These are phyloP conservation scores for Umbelopsis ramanniana DNA, from an alignment of 192 early-diverging fungal species.

Conservation along the genomic window DNA sequence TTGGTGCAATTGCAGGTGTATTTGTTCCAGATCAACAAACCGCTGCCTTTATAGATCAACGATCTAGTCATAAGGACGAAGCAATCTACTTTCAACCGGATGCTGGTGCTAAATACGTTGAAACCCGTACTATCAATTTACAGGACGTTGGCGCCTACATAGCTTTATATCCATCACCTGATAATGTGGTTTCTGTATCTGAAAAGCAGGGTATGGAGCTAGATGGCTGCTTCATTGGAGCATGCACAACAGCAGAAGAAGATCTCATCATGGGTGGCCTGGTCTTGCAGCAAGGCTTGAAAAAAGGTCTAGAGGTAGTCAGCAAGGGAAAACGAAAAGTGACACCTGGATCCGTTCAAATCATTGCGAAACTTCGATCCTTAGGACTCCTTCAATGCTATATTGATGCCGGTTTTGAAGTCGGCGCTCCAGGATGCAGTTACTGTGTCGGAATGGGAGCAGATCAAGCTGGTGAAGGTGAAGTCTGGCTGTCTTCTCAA, in stretches of 20 bases:
- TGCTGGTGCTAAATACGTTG: slow-evolving; percentile 75
- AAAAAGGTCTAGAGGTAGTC: slow-evolving; percentile 67
- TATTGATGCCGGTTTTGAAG: slow-evolving; percentile 72
- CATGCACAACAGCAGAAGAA: slow-evolving; percentile 84
- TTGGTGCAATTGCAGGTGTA: slow-evolving; percentile 85
- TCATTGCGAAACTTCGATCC: slow-evolving; percentile 76
- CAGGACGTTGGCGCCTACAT: slow-evolving; percentile 69
- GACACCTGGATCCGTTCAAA: slow-evolving; percentile 79
- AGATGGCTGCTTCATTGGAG: slow-evolving; percentile 83
- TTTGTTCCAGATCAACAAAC: slow-evolving; percentile 79
- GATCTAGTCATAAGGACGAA: slow-evolving; percentile 73
- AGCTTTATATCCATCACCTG: slow-evolving; percentile 75
- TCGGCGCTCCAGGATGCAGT: slow-evolving; percentile 80
- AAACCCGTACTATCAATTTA: slow-evolving; percentile 77
- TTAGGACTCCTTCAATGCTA: slow-evolving; percentile 77
- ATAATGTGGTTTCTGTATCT: slow-evolving; percentile 71
- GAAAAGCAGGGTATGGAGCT: slow-evolving; percentile 65
- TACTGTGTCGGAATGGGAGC: slow-evolving; percentile 84
- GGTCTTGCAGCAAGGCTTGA: slow-evolving; percentile 74
- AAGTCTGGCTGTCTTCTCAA: slow-evolving; percentile 83
- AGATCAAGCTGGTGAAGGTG: slow-evolving; percentile 76
- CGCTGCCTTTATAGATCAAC: slow-evolving; percentile 72
- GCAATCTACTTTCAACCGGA: slow-evolving; percentile 79
- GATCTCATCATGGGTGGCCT: slow-evolving; percentile 79
- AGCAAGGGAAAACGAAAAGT: slow-evolving; percentile 69